Evolutionary conservation across 2,329 filamentous ascomycete species (phyloP).

Genomic region (Aspergillus eucalypticola): DNA sequence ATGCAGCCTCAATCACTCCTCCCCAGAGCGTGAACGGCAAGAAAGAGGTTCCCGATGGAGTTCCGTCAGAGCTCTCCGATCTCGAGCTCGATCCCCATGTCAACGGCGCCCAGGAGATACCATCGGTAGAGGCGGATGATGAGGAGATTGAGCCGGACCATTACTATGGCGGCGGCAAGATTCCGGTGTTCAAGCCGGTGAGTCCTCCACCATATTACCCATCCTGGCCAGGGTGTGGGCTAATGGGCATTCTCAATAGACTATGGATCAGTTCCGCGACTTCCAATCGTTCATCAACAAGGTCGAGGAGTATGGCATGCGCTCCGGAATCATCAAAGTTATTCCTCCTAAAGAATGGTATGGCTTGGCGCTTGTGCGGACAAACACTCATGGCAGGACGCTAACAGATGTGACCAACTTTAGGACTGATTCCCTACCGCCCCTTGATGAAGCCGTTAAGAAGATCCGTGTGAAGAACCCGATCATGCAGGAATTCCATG

Average conservation of each 20-base stretch:
- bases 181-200: slow-evolving; percentile 90
- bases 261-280: slow-evolving; percentile 90
- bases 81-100: slow-evolving; percentile 41
- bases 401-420: slow-evolving; percentile 3
- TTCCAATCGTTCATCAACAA: slow-evolving; percentile 90
- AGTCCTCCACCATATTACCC: slow-evolving; percentile 35
- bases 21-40: slow-evolving; percentile 47
- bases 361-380: slow-evolving; percentile 30
- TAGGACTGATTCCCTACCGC: slow-evolving; percentile 69
- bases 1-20: slow-evolving; percentile 43
- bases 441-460: slow-evolving; percentile 83
- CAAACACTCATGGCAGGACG: background rate
- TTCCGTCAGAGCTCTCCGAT: slow-evolving; percentile 44
- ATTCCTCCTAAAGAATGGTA: slow-evolving; percentile 94
- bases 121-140: slow-evolving; percentile 61
- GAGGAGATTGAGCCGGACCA: slow-evolving; percentile 81
- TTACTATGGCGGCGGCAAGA: slow-evolving; percentile 77
- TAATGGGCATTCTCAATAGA: slow-evolving; percentile 44
- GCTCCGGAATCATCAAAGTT: slow-evolving; percentile 94
- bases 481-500: slow-evolving; percentile 97
- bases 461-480: slow-evolving; percentile 92
- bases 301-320: slow-evolving; percentile 94
- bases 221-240: slow-evolving; percentile 1
- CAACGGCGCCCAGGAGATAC: slow-evolving; percentile 26
- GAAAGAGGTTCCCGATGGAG: slow-evolving; percentile 45